Base-by-base conservation (phyloP, 2,329 filamentous ascomycete genomes). In the Penicillium brevicompactum region DNA sequence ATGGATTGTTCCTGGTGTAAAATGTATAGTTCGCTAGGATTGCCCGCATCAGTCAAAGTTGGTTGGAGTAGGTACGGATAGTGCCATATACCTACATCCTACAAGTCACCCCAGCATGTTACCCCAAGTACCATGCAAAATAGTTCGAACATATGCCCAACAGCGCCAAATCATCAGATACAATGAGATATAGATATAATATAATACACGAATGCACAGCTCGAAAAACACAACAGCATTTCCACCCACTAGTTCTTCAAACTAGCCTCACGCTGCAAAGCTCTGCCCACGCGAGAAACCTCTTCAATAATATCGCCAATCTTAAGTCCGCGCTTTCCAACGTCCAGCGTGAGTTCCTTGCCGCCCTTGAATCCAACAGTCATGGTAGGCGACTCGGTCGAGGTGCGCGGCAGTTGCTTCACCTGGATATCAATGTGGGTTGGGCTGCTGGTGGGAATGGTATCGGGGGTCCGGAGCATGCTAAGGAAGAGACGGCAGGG, bases 291-390 rank as follows among this genome's bases (percentile, higher is more conserved):
- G 67, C 94, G 83, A 73, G 97, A 90, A 43, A 96, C 87, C 75
- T 97, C 92, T 73, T 92, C 90, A 55, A 93, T 82, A 18, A 97
- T 84, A 68, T 92, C 89, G 71, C 90, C 90, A 70, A 97, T 92
- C 65, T 87, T 89, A 76, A 92, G 80, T 70, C 87, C 88, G 67
- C 90, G 81, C 74, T 88, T 89, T 65, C 90, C 87, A 63, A 91
- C 83, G 70, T 96, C 87, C 38, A 97, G 83, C 32, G 86, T 85
- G 79, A 97, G 85, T 68, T 95, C 88, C 78, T 93, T 96, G 66
- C 94, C 94, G 70, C 97, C 94, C 82, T 96, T 97, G 76, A 97
- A 97, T 68, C 92, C 95, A 64, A 99, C 78, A 40, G 79, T 81
- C 53, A 99, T 76, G 44, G 83, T 82, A 53, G 88, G 89, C 30